Percentiles rank a stretch among this genome's conserved stretches.
These are phyloP conservation scores for Termitomyces sp. DNA, from an alignment of 768 basidiomycete species.

Conservation along the genomic window DNA sequence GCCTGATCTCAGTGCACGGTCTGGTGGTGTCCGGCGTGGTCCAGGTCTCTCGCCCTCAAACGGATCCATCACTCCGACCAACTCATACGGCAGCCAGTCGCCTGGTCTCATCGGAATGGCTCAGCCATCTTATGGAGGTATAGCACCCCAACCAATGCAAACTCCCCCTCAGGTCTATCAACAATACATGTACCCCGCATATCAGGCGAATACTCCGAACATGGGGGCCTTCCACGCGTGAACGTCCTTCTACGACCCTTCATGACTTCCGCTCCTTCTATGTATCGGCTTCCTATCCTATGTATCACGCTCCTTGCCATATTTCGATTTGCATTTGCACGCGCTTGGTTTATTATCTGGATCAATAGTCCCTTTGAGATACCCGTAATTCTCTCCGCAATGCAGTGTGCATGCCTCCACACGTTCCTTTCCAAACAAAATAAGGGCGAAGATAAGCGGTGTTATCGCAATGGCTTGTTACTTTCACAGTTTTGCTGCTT, in stretches of 20 bases:
- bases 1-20: constrained; percentile 40
- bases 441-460: constrained; percentile 19
- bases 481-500: constrained; percentile 23
- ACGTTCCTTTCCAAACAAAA: constrained; percentile 25
- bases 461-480: constrained; percentile 32
- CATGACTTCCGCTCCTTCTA: constrained; percentile 32
- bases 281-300: constrained; percentile 23
- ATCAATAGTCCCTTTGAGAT: constrained; percentile 21
- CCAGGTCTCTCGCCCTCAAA: constrained; percentile 39
- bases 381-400: constrained; percentile 22
- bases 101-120: constrained; percentile 61
- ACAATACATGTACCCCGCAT: constrained; percentile 81
- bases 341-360: constrained; percentile 32
- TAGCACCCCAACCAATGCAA: constrained; percentile 38
- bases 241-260: constrained; percentile 35
- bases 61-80: constrained; percentile 33
- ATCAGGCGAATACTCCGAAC: constrained; percentile 72
- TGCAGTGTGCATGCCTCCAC: constrained; percentile 27
- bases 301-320: constrained; percentile 28
- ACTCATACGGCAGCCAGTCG: constrained; percentile 51
- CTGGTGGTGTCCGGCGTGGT: constrained; percentile 42
- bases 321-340: constrained; percentile 21
- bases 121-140: constrained; percentile 57
- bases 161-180: constrained; percentile 68
- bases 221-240: constrained; percentile 74